Conservation (phyloP, 1,284 basidiomycete genomes). For the Cryptococcus hybrid region DNA sequence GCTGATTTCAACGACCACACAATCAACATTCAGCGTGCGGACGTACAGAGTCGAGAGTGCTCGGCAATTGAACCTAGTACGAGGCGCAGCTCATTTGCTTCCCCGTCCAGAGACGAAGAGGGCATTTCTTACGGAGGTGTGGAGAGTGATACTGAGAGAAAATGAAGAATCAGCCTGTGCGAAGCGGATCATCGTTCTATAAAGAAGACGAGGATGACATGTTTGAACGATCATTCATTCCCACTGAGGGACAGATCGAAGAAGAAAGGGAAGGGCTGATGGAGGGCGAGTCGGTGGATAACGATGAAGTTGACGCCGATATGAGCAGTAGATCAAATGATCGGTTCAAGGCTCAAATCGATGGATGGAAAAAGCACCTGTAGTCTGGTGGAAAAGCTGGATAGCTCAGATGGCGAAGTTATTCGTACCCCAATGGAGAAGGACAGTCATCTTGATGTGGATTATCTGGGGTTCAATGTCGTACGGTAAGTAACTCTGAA, state of each 20-base stretch:
- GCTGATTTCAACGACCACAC: constrained; percentile 77
- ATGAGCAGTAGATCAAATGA: background rate
- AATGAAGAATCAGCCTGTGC: constrained; percentile 16
- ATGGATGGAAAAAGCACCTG: constrained; percentile 7
- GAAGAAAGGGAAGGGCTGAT: constrained; percentile 4
- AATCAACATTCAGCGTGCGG: constrained; percentile 63
- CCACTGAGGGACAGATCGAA: constrained; percentile 4
- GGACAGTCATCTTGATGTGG: constrained; percentile 83
- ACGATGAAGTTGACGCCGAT: background rate
- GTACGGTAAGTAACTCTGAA: constrained; percentile 58
- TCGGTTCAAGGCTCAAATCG: background rate
- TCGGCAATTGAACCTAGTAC: background rate
- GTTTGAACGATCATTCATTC: constrained; percentile 26
- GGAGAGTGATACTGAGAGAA: background rate
- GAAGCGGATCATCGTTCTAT: constrained; percentile 4
- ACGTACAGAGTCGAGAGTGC: constrained; percentile 55
- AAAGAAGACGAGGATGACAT: constrained; percentile 12
- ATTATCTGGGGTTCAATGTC: constrained; percentile 76
- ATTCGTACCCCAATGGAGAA: constrained; percentile 74
- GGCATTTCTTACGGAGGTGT: constrained; percentile 1
- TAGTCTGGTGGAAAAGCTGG: constrained; percentile 53
- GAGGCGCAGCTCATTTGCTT: background rate
- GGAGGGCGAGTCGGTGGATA: constrained; percentile 53
- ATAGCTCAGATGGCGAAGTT: constrained; percentile 70
- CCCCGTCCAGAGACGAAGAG: constrained; percentile 7